Percentiles rank a stretch among this genome's conserved stretches.
phyloP scores from a whole-genome alignment of 305 asterid genomes.

The Fraxinus velutina region DNA sequence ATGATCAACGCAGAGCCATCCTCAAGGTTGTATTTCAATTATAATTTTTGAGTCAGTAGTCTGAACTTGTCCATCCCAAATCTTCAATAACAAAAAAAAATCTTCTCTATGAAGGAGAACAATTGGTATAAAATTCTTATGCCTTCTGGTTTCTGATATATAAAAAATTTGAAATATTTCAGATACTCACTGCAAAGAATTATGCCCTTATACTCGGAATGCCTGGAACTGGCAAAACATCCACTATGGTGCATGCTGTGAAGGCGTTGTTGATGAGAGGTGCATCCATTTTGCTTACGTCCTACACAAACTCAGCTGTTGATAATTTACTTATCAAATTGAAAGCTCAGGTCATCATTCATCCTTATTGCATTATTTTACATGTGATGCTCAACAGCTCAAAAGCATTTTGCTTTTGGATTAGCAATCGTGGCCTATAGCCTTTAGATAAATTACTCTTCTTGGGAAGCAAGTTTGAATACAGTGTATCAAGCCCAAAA shows the following conservation, averaged over 20 bases:
- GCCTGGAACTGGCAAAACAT: slow-evolving; percentile 99
- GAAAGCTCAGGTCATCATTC: slow-evolving; percentile 75
- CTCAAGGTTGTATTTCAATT: slow-evolving; percentile 53
- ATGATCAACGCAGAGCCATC: slow-evolving; percentile 92
- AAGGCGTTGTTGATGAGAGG: slow-evolving; percentile 81
- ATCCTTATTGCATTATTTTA: slow-evolving; percentile 20
- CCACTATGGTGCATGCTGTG: slow-evolving; percentile 95
- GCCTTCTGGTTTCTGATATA: slow-evolving; percentile 25
- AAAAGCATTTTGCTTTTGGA: slow-evolving; percentile 11
- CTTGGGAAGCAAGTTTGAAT: slow-evolving; percentile 7
- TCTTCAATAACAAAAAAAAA: slow-evolving; percentile 3
- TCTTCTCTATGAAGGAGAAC: slow-evolving; percentile 7
- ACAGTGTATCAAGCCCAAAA: slow-evolving; percentile 1
- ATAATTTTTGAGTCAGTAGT: slow-evolving; percentile 11
- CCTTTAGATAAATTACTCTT: slow-evolving; percentile 12
- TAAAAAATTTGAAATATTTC: slow-evolving; percentile 26
- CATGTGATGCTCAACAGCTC: slow-evolving; percentile 12
- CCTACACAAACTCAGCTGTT: slow-evolving; percentile 87
- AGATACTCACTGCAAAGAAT: slow-evolving; percentile 91
- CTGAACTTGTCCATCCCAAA: neutral
- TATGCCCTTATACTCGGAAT: slow-evolving; percentile 90
- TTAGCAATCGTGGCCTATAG: slow-evolving; percentile 3
- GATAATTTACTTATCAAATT: slow-evolving; percentile 86
- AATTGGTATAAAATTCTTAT: neutral
- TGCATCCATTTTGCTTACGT: slow-evolving; percentile 81